These are phyloP conservation scores for Aureobasidium vineae DNA, from an alignment of 2,329 filamentous ascomycete species.

Conservation along the genomic window DNA sequence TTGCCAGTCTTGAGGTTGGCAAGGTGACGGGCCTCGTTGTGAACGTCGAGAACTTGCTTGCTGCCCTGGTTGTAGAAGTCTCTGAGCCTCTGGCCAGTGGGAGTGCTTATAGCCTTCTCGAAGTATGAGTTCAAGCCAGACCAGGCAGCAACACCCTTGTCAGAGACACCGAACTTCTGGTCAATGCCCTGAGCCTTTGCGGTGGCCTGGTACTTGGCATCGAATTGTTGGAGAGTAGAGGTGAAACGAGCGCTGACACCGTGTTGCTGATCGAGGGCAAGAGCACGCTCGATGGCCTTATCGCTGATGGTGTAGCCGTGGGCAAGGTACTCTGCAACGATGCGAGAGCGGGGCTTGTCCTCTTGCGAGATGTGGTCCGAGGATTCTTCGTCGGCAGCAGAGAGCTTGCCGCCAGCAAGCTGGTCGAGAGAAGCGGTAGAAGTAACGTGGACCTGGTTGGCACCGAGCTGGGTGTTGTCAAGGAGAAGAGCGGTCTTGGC, in stretches of 20 bases:
- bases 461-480: slow-evolving; percentile 91
- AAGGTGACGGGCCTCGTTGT: slow-evolving; percentile 82
- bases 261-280: slow-evolving; percentile 86
- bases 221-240: slow-evolving; percentile 69
- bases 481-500: slow-evolving; percentile 96
- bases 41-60: slow-evolving; percentile 91
- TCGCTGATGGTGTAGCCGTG: slow-evolving; percentile 86
- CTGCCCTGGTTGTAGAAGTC: slow-evolving; percentile 82
- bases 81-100: slow-evolving; percentile 83
- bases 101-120: slow-evolving; percentile 84
- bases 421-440: slow-evolving; percentile 67
- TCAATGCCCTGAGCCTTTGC: slow-evolving; percentile 84
- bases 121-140: slow-evolving; percentile 82
- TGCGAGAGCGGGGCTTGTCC: slow-evolving; percentile 92
- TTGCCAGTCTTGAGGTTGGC: slow-evolving; percentile 76
- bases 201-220: slow-evolving; percentile 81
- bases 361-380: slow-evolving; percentile 80
- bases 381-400: slow-evolving; percentile 54
- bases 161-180: slow-evolving; percentile 75
- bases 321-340: slow-evolving; percentile 93
- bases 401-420: slow-evolving; percentile 58
- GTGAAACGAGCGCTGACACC: slow-evolving; percentile 81
- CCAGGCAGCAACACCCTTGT: slow-evolving; percentile 66
- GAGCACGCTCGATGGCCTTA: slow-evolving; percentile 73
- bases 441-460: slow-evolving; percentile 71